A percentile compares a stretch with the other conserved stretches of the same genome.
Conservation (phyloP, 139 green algal genomes). For the Chloropicon primus region DNA sequence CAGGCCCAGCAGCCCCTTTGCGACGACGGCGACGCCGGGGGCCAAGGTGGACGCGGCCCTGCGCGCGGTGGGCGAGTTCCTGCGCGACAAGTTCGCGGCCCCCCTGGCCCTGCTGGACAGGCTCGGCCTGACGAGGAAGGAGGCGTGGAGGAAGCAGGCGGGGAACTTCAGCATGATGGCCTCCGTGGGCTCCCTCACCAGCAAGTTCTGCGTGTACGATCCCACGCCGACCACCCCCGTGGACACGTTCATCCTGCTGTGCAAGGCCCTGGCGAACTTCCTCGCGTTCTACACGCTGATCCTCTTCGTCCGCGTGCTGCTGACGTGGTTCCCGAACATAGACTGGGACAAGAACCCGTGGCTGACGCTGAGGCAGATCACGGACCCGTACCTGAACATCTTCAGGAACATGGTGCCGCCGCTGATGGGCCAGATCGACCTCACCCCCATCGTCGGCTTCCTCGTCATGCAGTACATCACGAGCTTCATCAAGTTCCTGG, state of each 20-base stretch:
- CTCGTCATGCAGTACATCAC: slow-evolving; percentile 74
- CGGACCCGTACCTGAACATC: slow-evolving; percentile 94
- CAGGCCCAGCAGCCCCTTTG: not conserved
- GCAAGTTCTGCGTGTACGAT: not conserved
- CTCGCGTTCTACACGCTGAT: slow-evolving; percentile 82
- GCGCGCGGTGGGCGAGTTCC: not conserved
- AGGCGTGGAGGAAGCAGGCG: not conserved
- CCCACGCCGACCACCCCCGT: not conserved
- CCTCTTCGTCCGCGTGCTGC: slow-evolving; percentile 86
- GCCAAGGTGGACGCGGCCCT: not conserved
- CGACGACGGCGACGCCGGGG: not conserved
- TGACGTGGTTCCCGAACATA: slow-evolving; percentile 91
- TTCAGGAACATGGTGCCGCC: slow-evolving; percentile 86
- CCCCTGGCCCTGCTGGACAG: not conserved
- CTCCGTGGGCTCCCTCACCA: not conserved
- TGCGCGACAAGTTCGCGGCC: not conserved
- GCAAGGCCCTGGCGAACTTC: slow-evolving; percentile 11
- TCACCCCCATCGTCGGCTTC: slow-evolving; percentile 92
- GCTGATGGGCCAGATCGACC: slow-evolving; percentile 87
- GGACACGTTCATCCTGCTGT: not conserved
- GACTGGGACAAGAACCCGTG: slow-evolving; percentile 88
- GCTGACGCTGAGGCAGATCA: slow-evolving; percentile 76
- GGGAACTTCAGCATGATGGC: not conserved
- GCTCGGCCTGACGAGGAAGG: not conserved
- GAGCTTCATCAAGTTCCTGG: not conserved